Evolutionary conservation across 169 alveolate genomes (phyloP).

Genomic region (Amoebophrya sp.): DNA sequence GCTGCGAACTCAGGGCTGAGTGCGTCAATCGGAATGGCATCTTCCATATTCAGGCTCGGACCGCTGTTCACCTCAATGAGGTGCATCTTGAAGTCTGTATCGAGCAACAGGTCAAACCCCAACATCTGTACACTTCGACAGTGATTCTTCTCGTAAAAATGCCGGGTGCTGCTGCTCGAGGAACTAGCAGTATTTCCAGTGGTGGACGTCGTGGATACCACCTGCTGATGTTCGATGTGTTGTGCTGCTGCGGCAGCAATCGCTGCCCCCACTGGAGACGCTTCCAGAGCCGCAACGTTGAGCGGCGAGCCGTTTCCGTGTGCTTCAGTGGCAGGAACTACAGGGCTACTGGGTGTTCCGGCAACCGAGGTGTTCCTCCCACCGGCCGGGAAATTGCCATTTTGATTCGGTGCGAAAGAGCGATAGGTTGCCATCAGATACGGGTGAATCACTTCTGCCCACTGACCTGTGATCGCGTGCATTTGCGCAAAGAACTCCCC

Average conservation of each 20-base stretch:
- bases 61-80: conserved; percentile 12
- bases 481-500: not conserved
- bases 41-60: not conserved
- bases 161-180: not conserved
- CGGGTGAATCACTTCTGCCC: not conserved
- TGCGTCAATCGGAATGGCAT: not conserved
- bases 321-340: too few relatives aligned
- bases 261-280: too few relatives aligned
- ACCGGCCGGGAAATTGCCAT: not conserved
- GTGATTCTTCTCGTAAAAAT: not conserved
- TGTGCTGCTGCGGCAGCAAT: too few relatives aligned
- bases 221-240: not conserved
- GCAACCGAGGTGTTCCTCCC: not conserved
- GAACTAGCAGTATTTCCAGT: not conserved
- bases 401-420: not conserved
- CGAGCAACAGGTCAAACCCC: not conserved
- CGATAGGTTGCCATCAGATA: not conserved
- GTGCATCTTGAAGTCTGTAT: not conserved
- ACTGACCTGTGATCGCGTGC: not conserved
- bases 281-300: too few relatives aligned
- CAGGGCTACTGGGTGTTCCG: too few relatives aligned
- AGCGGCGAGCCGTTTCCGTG: too few relatives aligned
- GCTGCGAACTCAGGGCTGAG: too few relatives aligned
- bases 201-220: not conserved
- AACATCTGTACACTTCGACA: not conserved